phyloP scores from a whole-genome alignment of 2,329 filamentous ascomycete genomes.

The Penicillium sp. region DNA sequence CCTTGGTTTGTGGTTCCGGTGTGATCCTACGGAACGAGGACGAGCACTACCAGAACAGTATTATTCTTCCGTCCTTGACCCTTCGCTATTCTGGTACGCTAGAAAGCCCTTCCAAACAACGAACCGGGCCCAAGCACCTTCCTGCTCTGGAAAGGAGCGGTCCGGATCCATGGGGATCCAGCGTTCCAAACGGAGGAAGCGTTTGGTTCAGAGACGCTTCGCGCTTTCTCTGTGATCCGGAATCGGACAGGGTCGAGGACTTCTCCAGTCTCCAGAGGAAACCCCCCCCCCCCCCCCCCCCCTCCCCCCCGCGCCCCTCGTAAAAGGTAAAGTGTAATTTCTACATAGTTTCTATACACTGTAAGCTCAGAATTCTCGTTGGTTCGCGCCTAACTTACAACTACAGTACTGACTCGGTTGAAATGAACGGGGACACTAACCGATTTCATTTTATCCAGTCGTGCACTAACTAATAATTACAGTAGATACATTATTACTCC shows the following conservation, averaged over 20 bases:
- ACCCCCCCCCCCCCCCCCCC: no score
- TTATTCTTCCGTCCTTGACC: neutral
- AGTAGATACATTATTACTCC: neutral
- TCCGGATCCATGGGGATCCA: neutral
- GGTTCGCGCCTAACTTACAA: neutral
- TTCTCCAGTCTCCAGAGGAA: no score
- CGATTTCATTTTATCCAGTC: no score
- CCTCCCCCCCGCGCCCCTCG: neutral
- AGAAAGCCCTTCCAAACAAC: neutral
- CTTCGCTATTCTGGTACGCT: neutral
- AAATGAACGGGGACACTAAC: no score
- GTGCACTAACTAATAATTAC: neutral
- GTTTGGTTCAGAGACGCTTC: neutral
- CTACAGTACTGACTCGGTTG: neutral
- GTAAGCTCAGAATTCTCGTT: neutral
- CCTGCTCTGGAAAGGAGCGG: slow-evolving; percentile 22
- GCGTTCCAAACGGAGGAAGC: slow-evolving; percentile 3
- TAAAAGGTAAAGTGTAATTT: neutral
- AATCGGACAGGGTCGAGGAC: neutral
- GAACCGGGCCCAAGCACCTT: slow-evolving; percentile 23
- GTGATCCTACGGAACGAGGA: neutral
- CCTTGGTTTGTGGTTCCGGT: neutral
- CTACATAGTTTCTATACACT: neutral
- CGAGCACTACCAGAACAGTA: neutral
- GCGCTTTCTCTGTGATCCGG: neutral